These are phyloP conservation scores for Colletotrichum spinosum DNA, from an alignment of 2,329 filamentous ascomycete species.

Conservation along the genomic window DNA sequence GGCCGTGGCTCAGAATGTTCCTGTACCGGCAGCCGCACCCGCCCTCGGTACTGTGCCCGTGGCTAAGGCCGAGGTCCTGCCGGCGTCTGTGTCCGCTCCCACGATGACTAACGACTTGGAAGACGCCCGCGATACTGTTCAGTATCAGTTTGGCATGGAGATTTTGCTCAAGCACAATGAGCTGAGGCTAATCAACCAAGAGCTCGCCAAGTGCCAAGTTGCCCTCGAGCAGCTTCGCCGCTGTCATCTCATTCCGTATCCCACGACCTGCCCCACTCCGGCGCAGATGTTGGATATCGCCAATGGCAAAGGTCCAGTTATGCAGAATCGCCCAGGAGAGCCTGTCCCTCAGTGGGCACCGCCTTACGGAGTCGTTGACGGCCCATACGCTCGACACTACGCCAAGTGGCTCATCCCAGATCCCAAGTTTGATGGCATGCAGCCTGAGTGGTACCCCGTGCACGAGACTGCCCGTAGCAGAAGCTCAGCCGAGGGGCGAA, in stretches of 20 bases:
- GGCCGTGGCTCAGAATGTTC: constrained; percentile 35
- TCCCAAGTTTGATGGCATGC: constrained; percentile 81
- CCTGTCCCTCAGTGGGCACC: constrained; percentile 81
- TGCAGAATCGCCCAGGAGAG: constrained; percentile 71
- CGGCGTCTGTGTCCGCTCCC: constrained; percentile 29
- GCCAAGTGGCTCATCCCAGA: constrained; percentile 95
- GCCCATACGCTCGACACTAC: constrained; percentile 94
- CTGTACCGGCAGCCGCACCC: neutral
- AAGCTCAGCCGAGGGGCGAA: constrained; percentile 73
- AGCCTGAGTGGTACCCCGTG: constrained; percentile 58
- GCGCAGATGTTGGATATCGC: constrained; percentile 77
- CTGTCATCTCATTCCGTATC: constrained; percentile 92
- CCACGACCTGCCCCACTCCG: constrained; percentile 75
- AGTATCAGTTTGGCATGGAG: constrained; percentile 90
- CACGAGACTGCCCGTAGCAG: constrained; percentile 57
- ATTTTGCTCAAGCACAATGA: constrained; percentile 96
- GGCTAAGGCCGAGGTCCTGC: constrained; percentile 36
- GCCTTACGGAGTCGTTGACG: constrained; percentile 90
- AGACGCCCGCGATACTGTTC: constrained; percentile 77
- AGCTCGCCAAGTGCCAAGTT: constrained; percentile 94
- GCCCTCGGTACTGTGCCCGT: constrained; percentile 25
- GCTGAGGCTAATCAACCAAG: constrained; percentile 92
- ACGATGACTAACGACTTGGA: constrained; percentile 53
- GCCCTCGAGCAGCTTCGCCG: constrained; percentile 93
- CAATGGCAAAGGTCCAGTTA: constrained; percentile 78